phyloP scores from a whole-genome alignment of 83 land plant species.

The Picea abies region DNA sequence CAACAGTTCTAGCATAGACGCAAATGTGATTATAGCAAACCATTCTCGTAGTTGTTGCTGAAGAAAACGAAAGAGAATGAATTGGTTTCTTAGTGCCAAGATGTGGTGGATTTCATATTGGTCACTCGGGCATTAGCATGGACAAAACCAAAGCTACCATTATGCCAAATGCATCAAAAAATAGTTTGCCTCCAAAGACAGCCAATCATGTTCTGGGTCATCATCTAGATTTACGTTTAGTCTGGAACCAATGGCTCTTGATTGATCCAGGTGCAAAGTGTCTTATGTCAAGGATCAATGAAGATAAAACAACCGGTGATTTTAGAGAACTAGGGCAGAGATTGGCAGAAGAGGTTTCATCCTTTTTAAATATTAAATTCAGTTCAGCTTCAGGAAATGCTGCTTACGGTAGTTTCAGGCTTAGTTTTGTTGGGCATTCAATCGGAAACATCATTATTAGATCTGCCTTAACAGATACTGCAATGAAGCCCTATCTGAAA shows the following conservation, averaged over 20 bases:
- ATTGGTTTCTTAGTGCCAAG: too few species aligned
- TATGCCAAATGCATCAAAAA: too few species aligned
- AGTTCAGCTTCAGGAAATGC: constrained; percentile 57
- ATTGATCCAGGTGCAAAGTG: constrained; percentile 76
- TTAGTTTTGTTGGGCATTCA: constrained; percentile 96
- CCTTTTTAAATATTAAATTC: constrained; percentile 71
- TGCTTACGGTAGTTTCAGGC: constrained; percentile 46
- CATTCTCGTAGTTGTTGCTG: too few species aligned
- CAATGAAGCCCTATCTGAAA: constrained; percentile 73
- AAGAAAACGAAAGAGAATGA: too few species aligned
- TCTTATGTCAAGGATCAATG: constrained; percentile 82
- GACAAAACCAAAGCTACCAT: too few species aligned
- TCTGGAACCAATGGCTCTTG: constrained; percentile 87
- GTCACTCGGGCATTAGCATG: too few species aligned
- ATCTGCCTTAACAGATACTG: constrained; percentile 70
- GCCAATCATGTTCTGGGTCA: too few species aligned
- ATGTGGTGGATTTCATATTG: too few species aligned
- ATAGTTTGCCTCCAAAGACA: too few species aligned
- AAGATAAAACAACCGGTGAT: constrained; percentile 80
- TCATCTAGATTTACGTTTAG: too few species aligned
- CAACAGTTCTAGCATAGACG: too few species aligned
- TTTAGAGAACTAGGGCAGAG: constrained; percentile 81
- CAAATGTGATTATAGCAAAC: too few species aligned
- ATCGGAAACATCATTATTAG: constrained; percentile 85
- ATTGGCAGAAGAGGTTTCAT: constrained; percentile 76